Conservation (phyloP, 306 rosid genomes). For the Mimosa bimucronata region DNA sequence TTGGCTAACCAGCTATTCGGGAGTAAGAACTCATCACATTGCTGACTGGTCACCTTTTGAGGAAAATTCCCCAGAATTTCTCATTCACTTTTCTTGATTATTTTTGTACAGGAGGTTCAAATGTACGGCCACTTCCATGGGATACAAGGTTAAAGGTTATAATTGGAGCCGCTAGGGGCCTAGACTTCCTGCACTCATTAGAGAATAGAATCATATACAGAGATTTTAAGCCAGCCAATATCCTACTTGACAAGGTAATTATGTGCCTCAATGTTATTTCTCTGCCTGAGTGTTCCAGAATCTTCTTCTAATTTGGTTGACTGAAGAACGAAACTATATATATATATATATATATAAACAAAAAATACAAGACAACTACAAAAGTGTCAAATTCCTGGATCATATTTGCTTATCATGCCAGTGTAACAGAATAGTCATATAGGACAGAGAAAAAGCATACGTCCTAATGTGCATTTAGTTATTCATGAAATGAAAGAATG, state of each 20-base stretch:
- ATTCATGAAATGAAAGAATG: not conserved
- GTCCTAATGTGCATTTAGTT: not conserved
- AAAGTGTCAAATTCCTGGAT: not conserved
- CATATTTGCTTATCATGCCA: not conserved
- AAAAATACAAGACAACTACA: not conserved
- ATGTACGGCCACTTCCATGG: slow-evolving; percentile 79
- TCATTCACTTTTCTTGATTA: slow-evolving; percentile 11
- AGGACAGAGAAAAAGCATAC: not conserved
- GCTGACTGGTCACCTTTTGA: slow-evolving; percentile 2
- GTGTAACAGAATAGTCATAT: not conserved
- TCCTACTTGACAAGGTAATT: slow-evolving; percentile 78
- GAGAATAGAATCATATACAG: slow-evolving; percentile 77
- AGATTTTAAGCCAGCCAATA: slow-evolving; percentile 89
- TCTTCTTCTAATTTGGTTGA: not conserved
- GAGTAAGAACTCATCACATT: slow-evolving; percentile 58
- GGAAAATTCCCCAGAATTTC: not conserved
- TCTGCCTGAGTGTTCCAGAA: not conserved
- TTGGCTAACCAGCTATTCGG: slow-evolving; percentile 86
- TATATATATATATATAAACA: too few species aligned
- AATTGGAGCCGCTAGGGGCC: slow-evolving; percentile 89
- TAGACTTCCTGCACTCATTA: slow-evolving; percentile 78
- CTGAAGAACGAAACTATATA: not conserved
- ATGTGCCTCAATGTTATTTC: not conserved
- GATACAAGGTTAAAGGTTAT: slow-evolving; percentile 68
- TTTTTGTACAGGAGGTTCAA: slow-evolving; percentile 68